A percentile compares a stretch with the other conserved stretches of the same genome.
phyloP scores from a whole-genome alignment of 139 green algal genomes.

The Chlamydomonas applanata region DNA sequence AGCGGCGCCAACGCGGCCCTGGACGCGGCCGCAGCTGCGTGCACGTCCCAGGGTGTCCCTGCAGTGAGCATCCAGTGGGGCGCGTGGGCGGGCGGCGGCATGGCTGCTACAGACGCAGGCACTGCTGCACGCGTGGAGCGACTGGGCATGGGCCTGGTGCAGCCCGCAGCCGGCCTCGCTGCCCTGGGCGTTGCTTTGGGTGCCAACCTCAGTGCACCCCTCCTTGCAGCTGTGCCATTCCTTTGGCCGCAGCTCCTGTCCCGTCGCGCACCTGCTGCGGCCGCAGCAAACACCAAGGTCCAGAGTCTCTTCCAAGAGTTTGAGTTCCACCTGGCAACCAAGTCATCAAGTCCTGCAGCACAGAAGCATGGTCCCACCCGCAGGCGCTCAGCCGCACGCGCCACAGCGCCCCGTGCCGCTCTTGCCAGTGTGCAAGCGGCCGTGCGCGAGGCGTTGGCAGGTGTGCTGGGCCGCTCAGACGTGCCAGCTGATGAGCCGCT shows the following conservation, averaged over 20 bases:
- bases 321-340: neutral
- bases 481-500: slow-evolving; percentile 10
- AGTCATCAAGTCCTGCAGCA: neutral
- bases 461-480: slow-evolving; percentile 7
- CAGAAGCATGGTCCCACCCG: too few relatives aligned
- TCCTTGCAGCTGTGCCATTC: slow-evolving; percentile 65
- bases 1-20: slow-evolving; percentile 71
- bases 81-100: slow-evolving; percentile 71
- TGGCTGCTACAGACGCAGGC: slow-evolving; percentile 50
- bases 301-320: too few relatives aligned
- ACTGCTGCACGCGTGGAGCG: slow-evolving; percentile 54
- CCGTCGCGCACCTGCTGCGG: neutral
- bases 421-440: too few relatives aligned
- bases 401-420: too few relatives aligned
- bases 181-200: slow-evolving; percentile 34
- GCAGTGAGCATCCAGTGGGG: slow-evolving; percentile 76
- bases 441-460: neutral
- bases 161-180: slow-evolving; percentile 50
- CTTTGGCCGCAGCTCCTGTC: slow-evolving; percentile 56
- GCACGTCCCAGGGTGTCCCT: slow-evolving; percentile 33
- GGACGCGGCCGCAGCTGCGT: slow-evolving; percentile 38
- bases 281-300: neutral
- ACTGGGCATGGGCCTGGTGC: slow-evolving; percentile 67
- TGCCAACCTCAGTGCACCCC: neutral
- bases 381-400: neutral